Base-by-base conservation (phyloP, 2,329 filamentous ascomycete genomes). In the Graphilbum fragrans region DNA sequence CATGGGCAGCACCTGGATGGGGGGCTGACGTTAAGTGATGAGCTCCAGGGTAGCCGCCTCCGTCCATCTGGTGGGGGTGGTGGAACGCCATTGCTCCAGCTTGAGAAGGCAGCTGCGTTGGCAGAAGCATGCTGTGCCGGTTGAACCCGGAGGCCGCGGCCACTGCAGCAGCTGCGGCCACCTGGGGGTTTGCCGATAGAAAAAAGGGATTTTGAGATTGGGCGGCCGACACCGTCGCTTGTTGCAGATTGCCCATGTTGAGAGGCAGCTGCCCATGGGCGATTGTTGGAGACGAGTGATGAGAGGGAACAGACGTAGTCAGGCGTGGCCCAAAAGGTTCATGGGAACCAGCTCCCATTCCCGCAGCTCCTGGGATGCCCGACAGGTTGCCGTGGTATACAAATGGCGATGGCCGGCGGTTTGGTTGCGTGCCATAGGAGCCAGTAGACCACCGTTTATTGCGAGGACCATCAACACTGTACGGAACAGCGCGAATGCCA, bases 401-500 rank as follows among this genome's bases (percentile, higher is more conserved):
- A 48, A 78, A 76, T 2, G 80, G 70, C 25, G 76, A 69, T 21
- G 71, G 68, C 25, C 77, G 67, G 42, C 72, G 64, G 52, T 62
- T 73, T 20, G 66, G 66, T 18, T 65, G 58, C 2, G 76, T 71
- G 18, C 71, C 77, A 45, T 80, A 85, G 4, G 80, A 84, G 14
- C 81, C 82, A 4, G 82, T 86, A 18, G 82, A 86, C 82, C 82
- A 87, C 49, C 82, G 70, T 66, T 86, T 86, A 55, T 70, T 77
- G 47, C 80, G 72, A 36, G 67, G 68, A 40, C 69, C 72, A 36
- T 86, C 81, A 39, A 85, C 68, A 39, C 65, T 79, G 60, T 86
- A 86, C 1, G 82, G 82, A 17, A 77, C 79, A 33, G 80, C 74
- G 46, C 82, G 74, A 54, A 80, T 68, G 41, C 70, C 77, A 25